Base-by-base conservation (phyloP, 164 flowering plant genomes). In the Litsea cubeba region DNA sequence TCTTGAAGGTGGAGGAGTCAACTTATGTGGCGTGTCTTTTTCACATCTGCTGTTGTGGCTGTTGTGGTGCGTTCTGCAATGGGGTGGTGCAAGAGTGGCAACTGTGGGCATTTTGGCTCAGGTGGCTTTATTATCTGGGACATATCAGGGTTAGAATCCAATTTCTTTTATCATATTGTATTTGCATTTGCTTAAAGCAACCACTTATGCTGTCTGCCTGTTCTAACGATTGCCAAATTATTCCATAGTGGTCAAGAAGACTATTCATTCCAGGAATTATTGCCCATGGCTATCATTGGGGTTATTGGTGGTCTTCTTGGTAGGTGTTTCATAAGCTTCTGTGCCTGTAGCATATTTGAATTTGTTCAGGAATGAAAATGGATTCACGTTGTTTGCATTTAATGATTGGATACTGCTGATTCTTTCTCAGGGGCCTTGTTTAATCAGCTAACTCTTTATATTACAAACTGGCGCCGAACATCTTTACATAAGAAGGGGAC, bases 91-190 rank as follows among this genome's bases (percentile, higher is more conserved):
- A 90, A 83, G 79, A 89, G 89, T 84, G 97, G 97, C 78, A 88
- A 87, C 6, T 95, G 99, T 85, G 99, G 99, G 26, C 99, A 93
- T 85, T 95, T 95, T 88, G 99, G 98, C 32, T 86, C 95, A 25
- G 99, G 99, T 74, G 99, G 98, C 73, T 93, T 93, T 88, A 93
- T 95, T 63, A 95, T 95, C 78, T 95, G 99, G 99, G 98, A 93
- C 72, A 83, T 90, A 79, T 91, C 94, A 28, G 98, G 82, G 99
- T 95, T 77, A 79, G 83, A 74, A 66, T 81, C 30, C 60, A 3
- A 20, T 66, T 18, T 30, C 68, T 26, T 12, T 24, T 25, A 2
- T 23, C 12, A 12, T 25, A 20, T 35, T 24, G 5, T 40, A 25
- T 62, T 51, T 51, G 3, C 50, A 24, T 50, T 18, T 24, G 51